Conservation (phyloP, 352 stramenopile species). For the Elongisporangium prolatum region DNA sequence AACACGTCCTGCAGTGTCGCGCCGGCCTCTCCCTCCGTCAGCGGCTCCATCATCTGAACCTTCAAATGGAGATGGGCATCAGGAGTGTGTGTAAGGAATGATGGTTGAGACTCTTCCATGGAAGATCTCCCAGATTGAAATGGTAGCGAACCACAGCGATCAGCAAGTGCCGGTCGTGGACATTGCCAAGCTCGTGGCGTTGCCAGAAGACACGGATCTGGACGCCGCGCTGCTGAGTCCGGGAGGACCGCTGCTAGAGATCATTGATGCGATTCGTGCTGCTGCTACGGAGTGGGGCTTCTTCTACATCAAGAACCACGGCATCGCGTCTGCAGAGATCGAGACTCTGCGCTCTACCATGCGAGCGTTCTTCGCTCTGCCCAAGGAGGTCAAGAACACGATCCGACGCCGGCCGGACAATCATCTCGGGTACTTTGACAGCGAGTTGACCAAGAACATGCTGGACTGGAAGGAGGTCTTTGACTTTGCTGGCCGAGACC, state of each 20-base stretch:
- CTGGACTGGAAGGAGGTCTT: conserved; percentile 84
- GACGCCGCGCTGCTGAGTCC: conserved; percentile 2
- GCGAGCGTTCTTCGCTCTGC: conserved; percentile 67
- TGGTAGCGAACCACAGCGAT: neutral
- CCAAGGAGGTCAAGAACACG: conserved; percentile 34
- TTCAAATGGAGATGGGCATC: neutral
- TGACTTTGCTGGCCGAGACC: conserved; percentile 30
- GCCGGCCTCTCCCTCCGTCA: neutral
- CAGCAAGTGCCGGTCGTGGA: conserved; percentile 22
- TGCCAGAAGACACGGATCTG: conserved; percentile 12
- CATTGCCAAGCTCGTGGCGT: conserved; percentile 21
- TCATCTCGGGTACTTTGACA: conserved; percentile 85
- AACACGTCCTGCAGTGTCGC: neutral
- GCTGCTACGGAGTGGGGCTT: conserved; percentile 80
- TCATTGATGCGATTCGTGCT: conserved; percentile 26
- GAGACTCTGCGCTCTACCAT: conserved; percentile 41
- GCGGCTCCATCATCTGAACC: neutral
- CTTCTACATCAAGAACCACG: conserved; percentile 85
- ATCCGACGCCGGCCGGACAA: conserved; percentile 67
- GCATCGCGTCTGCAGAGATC: conserved; percentile 42
- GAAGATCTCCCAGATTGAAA: neutral
- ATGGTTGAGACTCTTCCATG: neutral
- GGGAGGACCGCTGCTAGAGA: conserved; percentile 6
- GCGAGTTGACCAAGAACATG: conserved; percentile 88
- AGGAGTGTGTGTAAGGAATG: neutral